Conservation (phyloP, 2,329 filamentous ascomycete genomes). For the Neonectria punicea region DNA sequence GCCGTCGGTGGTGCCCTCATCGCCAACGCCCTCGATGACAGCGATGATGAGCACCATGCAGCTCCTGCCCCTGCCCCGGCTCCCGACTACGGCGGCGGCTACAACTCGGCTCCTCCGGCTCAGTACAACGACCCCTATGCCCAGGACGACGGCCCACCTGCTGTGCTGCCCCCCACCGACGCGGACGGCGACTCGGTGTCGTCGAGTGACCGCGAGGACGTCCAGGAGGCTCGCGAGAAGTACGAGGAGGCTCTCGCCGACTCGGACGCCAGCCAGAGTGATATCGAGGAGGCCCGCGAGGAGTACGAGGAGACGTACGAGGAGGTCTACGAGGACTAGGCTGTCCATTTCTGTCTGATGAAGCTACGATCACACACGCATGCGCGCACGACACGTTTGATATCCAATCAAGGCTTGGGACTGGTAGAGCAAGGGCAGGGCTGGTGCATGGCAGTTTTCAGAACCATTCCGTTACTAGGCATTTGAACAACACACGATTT, state of each 20-base stretch:
- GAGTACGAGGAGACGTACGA: constrained; percentile 54
- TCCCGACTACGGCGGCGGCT: constrained; percentile 11
- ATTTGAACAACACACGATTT: constrained; percentile 4
- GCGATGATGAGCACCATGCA: constrained; percentile 35
- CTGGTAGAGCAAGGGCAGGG: constrained; percentile 14
- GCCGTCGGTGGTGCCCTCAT: constrained; percentile 68
- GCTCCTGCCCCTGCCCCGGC: constrained; percentile 20
- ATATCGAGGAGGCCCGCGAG: constrained; percentile 64
- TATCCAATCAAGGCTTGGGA: constrained; percentile 28
- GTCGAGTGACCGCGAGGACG: constrained; percentile 55
- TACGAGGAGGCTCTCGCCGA: constrained; percentile 57
- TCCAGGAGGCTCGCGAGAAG: constrained; percentile 54
- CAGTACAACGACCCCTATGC: constrained; percentile 34
- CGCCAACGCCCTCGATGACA: constrained; percentile 59
- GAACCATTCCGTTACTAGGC: constrained; percentile 6
- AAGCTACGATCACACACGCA: constrained; percentile 20
- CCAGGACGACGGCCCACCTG: constrained; percentile 43
- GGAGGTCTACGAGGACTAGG: constrained; percentile 42
- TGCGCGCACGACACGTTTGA: constrained; percentile 33
- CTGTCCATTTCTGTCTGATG: constrained; percentile 20
- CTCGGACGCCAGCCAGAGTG: constrained; percentile 61
- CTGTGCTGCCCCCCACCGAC: constrained; percentile 51
- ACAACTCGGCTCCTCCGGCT: constrained; percentile 11
- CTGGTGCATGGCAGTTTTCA: constrained; percentile 12
- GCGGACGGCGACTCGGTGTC: constrained; percentile 55